Conservation (phyloP, 108 stramenopile species). For the Cyclotella kingstonii region DNA sequence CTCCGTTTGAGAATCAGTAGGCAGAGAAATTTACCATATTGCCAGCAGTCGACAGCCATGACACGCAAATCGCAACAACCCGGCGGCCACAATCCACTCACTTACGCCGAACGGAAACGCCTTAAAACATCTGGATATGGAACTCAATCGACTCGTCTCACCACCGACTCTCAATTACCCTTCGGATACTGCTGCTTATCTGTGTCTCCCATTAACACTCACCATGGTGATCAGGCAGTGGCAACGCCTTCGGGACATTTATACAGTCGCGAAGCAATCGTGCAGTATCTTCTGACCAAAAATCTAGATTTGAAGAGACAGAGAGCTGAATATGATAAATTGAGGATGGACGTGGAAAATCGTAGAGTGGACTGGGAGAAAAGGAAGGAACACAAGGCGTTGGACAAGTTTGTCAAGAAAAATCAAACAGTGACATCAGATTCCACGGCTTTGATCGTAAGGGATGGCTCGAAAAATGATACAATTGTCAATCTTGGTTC, state of each 20-base stretch:
- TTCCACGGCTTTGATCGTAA: slow-evolving; percentile 13
- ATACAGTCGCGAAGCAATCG: slow-evolving; percentile 68
- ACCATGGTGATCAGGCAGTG: slow-evolving; percentile 40
- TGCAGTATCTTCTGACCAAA: slow-evolving; percentile 73
- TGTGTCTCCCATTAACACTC: slow-evolving; percentile 48
- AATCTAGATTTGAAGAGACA: slow-evolving; percentile 57
- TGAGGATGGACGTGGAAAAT: slow-evolving; percentile 18
- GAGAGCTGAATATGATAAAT: slow-evolving; percentile 42
- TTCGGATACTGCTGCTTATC: slow-evolving; percentile 85
- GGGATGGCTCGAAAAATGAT: background rate
- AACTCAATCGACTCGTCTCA: slow-evolving; percentile 63
- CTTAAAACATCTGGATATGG: slow-evolving; percentile 63
- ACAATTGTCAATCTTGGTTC: slow-evolving; percentile 25
- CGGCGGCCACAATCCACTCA: slow-evolving; percentile 78
- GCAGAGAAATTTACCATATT: no score
- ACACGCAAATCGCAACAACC: slow-evolving; percentile 81
- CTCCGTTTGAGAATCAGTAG: no score
- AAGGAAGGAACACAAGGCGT: slow-evolving; percentile 29
- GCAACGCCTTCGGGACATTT: slow-evolving; percentile 59
- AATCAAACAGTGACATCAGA: slow-evolving; percentile 36
- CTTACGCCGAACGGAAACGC: slow-evolving; percentile 68
- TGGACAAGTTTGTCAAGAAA: slow-evolving; percentile 33
- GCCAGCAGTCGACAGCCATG: no score
- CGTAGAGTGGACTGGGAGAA: slow-evolving; percentile 20
- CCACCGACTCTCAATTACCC: slow-evolving; percentile 65